Conservation (phyloP, 2,329 filamentous ascomycete species). For the Tolypocladium sp. region DNA sequence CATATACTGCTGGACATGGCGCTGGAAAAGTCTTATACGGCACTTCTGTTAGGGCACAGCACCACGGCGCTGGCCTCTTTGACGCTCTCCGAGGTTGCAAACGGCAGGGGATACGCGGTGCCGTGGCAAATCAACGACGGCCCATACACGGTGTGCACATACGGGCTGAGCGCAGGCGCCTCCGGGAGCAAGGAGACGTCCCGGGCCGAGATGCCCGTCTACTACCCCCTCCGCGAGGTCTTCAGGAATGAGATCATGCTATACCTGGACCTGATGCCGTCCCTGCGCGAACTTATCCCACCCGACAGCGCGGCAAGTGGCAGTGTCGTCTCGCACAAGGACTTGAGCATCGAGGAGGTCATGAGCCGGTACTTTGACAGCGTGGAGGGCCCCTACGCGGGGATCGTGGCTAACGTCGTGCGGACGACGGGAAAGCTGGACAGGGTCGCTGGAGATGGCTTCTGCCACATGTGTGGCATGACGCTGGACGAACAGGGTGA, state of each 20-base stretch:
- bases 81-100: constrained; percentile 79
- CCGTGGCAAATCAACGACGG: constrained; percentile 80
- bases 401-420: constrained; percentile 91
- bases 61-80: constrained; percentile 83
- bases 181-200: constrained; percentile 6
- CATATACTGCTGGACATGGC: constrained; percentile 63
- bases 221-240: constrained; percentile 78
- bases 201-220: constrained; percentile 35
- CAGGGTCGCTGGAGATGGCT: constrained; percentile 27
- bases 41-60: constrained; percentile 73
- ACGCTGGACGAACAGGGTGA: constrained; percentile 55
- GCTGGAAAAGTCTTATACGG: constrained; percentile 49
- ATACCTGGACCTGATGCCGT: constrained; percentile 50
- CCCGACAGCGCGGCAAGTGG: constrained; percentile 18
- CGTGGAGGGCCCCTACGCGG: constrained; percentile 75
- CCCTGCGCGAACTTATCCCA: constrained; percentile 40
- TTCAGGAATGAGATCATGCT: constrained; percentile 69
- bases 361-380: constrained; percentile 81
- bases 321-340: constrained; percentile 55
- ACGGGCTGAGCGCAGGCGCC: constrained; percentile 14
- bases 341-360: constrained; percentile 82
- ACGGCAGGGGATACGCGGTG: constrained; percentile 76
- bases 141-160: constrained; percentile 26
- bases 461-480: constrained; percentile 62
- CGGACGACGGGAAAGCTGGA: constrained; percentile 79